These are phyloP conservation scores for Phytophthora sojae DNA, from an alignment of 352 stramenopile genomes.

Conservation along the genomic window DNA sequence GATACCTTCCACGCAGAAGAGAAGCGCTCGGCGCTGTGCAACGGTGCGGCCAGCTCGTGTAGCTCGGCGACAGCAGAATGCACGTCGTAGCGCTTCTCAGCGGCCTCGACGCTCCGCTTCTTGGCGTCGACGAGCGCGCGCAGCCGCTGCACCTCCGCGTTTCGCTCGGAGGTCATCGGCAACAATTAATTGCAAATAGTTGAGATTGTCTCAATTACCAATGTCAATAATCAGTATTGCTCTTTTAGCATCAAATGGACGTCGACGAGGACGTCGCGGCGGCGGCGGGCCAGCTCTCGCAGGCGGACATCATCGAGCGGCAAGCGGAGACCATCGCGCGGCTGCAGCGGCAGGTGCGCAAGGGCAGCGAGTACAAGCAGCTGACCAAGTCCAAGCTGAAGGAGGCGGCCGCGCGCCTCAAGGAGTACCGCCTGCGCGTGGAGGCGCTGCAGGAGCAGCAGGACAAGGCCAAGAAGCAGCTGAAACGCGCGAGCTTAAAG, in stretches of 20 bases:
- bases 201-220: too few species aligned
- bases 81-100: conserved; percentile 62
- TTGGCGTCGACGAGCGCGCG: conserved; percentile 56
- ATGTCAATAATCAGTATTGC: too few species aligned
- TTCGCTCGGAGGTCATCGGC: conserved; percentile 14
- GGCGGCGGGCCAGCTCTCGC: conserved; percentile 57
- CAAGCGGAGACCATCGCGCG: conserved; percentile 65
- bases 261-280: conserved; percentile 1
- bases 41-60: conserved; percentile 44
- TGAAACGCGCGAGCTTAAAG: conserved; percentile 7
- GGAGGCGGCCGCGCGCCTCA: conserved; percentile 61
- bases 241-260: background rate
- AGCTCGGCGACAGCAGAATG: conserved; percentile 36
- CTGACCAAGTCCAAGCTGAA: conserved; percentile 76
- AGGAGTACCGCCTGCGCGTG: conserved; percentile 67
- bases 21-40: conserved; percentile 42
- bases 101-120: conserved; percentile 55
- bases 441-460: conserved; percentile 44
- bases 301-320: conserved; percentile 75
- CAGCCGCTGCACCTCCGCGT: conserved; percentile 46
- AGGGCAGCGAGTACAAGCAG: conserved; percentile 56
- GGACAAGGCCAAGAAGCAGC: conserved; percentile 11
- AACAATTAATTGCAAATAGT: too few species aligned
- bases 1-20: conserved; percentile 57
- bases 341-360: conserved; percentile 49